Evolutionary conservation across 164 flowering plant species (phyloP).

Genomic region (Chimonanthus salicifolius): DNA sequence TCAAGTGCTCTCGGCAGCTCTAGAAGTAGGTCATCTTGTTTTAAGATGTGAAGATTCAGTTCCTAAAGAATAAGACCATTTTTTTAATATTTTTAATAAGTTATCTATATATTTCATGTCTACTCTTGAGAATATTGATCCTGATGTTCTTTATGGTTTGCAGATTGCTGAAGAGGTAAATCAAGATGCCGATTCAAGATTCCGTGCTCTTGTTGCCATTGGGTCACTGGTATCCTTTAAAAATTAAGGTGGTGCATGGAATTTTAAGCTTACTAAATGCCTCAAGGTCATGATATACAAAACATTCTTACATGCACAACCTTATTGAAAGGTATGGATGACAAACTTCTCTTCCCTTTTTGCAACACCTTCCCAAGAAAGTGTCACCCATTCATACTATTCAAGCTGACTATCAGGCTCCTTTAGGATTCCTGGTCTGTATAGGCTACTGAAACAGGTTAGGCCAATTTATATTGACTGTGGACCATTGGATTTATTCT

Average conservation of each 20-base stretch:
- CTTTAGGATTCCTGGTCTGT: background rate
- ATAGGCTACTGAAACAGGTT: background rate
- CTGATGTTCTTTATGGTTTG: slow-evolving; percentile 5
- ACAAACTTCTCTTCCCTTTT: background rate
- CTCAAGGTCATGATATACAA: background rate
- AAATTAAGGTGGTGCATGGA: background rate
- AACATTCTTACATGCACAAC: background rate
- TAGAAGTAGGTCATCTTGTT: slow-evolving; percentile 44
- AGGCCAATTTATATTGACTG: background rate
- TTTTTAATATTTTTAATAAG: background rate
- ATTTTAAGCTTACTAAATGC: background rate
- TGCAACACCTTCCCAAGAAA: too few relatives aligned
- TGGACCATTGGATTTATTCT: background rate
- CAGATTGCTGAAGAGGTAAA: slow-evolving; percentile 82
- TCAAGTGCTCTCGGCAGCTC: slow-evolving; percentile 90
- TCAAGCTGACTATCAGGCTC: background rate
- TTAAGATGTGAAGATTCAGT: background rate
- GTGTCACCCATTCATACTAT: background rate
- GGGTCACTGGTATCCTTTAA: slow-evolving; percentile 73
- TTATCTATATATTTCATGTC: background rate
- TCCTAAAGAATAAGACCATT: background rate
- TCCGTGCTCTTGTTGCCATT: slow-evolving; percentile 79
- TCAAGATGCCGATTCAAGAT: slow-evolving; percentile 68
- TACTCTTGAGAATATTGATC: background rate
- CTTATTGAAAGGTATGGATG: background rate